Evolutionary conservation across 2,329 filamentous ascomycete genomes (phyloP).

Genomic region (Cladosporium sp.): DNA sequence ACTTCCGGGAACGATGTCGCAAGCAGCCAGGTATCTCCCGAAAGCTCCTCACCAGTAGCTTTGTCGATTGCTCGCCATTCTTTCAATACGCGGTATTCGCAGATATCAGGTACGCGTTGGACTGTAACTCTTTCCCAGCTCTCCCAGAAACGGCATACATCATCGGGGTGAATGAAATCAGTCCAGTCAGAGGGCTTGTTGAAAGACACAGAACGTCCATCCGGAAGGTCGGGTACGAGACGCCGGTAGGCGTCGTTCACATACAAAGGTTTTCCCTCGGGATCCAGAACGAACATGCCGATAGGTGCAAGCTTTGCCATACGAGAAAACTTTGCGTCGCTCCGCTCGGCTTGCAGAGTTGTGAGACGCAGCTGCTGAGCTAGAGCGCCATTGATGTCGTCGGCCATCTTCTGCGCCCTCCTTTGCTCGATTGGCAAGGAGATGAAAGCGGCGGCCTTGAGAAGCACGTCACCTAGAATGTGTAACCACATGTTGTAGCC

Average conservation of each 20-base stretch:
- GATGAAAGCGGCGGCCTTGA: slow-evolving; percentile 37
- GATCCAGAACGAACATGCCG: slow-evolving; percentile 32
- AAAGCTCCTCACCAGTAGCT: slow-evolving; percentile 4
- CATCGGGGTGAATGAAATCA: slow-evolving; percentile 9
- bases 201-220: slow-evolving; percentile 16
- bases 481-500: slow-evolving; percentile 36
- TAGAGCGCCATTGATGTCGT: slow-evolving; percentile 34
- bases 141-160: slow-evolving; percentile 1
- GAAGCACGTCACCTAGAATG: slow-evolving; percentile 33
- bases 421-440: slow-evolving; percentile 34
- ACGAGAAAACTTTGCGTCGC: slow-evolving; percentile 33
- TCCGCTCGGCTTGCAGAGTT: slow-evolving; percentile 19
- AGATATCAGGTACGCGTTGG: slow-evolving; percentile 6
- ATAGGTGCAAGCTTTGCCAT: slow-evolving; percentile 37
- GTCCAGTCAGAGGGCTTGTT: slow-evolving; percentile 18
- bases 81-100: slow-evolving; percentile 18
- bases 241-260: slow-evolving; percentile 3
- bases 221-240: neutral
- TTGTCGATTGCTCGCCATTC: slow-evolving; percentile 15
- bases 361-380: slow-evolving; percentile 31
- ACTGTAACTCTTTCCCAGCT: slow-evolving; percentile 11
- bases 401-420: slow-evolving; percentile 30
- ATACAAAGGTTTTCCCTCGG: slow-evolving; percentile 33
- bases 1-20: slow-evolving; percentile 16
- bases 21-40: slow-evolving; percentile 18